Conservation (phyloP, 140 eudicot species). For the Flaveria floridana region DNA sequence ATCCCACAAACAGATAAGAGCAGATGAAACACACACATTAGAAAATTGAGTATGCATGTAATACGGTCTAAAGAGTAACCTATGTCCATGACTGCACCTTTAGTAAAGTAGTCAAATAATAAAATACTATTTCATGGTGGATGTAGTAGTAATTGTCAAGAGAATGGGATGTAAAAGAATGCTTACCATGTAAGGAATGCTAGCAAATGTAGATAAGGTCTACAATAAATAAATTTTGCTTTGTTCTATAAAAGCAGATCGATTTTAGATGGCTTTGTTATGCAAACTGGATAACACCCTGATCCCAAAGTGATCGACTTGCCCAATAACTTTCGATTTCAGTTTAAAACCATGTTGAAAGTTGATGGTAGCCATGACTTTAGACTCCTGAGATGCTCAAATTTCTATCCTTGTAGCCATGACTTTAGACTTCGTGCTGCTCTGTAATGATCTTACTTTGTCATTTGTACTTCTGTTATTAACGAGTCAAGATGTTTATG, state of each 20-base stretch:
- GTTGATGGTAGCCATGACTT: conserved; percentile 4
- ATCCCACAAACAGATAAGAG: background rate
- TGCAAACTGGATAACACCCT: background rate
- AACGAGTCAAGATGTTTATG: background rate
- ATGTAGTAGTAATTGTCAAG: background rate
- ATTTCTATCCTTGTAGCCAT: background rate
- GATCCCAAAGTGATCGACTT: background rate
- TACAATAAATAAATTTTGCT: background rate
- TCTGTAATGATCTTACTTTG: background rate
- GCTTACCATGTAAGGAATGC: background rate
- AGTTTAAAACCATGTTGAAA: conserved; percentile 4
- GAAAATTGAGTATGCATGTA: background rate
- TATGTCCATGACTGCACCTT: background rate
- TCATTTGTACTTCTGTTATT: background rate
- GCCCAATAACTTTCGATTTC: conserved; percentile 3
- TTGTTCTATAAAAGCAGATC: background rate
- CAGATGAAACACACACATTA: background rate
- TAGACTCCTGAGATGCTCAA: conserved; percentile 7
- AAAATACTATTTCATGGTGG: background rate
- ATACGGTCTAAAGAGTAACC: background rate
- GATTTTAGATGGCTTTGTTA: background rate
- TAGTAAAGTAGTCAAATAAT: background rate
- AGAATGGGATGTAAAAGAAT: background rate
- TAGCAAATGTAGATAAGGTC: no score
- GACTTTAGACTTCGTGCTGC: background rate